phyloP scores from a whole-genome alignment of 495 filamentous ascomycete genomes.

The Terfezia claveryi region DNA sequence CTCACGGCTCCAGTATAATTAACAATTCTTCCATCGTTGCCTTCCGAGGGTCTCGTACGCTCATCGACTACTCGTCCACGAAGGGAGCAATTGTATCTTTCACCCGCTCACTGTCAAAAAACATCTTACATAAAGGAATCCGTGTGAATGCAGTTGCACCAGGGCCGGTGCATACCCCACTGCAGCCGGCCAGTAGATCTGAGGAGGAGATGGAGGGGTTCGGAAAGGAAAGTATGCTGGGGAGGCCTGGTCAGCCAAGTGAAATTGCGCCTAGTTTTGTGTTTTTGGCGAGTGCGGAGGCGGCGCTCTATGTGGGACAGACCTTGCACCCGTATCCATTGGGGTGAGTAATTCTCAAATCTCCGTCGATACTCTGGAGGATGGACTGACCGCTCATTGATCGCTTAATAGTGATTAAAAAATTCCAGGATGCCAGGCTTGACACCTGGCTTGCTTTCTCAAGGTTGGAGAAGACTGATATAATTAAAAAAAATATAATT shows the following conservation, averaged over 20 bases:
- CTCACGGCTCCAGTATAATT: conserved; percentile 33
- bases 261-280: conserved; percentile 42
- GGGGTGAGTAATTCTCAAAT: conserved; percentile 4
- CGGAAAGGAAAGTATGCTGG: conserved; percentile 25
- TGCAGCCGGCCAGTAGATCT: conserved; percentile 31
- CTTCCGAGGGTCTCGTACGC: conserved; percentile 29
- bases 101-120: conserved; percentile 32
- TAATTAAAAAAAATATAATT: too few relatives aligned
- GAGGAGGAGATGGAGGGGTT: conserved; percentile 33
- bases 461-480: too few relatives aligned
- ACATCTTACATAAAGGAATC: conserved; percentile 37
- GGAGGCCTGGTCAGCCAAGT: conserved; percentile 35
- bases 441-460: too few relatives aligned
- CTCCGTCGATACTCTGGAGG: too few relatives aligned
- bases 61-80: conserved; percentile 39
- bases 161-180: conserved; percentile 36
- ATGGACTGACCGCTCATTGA: too few relatives aligned
- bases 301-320: conserved; percentile 34
- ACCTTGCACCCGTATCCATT: conserved; percentile 30
- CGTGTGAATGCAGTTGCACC: conserved; percentile 41
- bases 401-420: too few relatives aligned
- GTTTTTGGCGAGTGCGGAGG: conserved; percentile 35
- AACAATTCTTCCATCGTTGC: conserved; percentile 35
- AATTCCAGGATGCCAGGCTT: too few relatives aligned
- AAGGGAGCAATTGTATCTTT: conserved; percentile 42